Evolutionary conservation across 2,329 filamentous ascomycete genomes (phyloP).

Genomic region (Diaporthe capsici): DNA sequence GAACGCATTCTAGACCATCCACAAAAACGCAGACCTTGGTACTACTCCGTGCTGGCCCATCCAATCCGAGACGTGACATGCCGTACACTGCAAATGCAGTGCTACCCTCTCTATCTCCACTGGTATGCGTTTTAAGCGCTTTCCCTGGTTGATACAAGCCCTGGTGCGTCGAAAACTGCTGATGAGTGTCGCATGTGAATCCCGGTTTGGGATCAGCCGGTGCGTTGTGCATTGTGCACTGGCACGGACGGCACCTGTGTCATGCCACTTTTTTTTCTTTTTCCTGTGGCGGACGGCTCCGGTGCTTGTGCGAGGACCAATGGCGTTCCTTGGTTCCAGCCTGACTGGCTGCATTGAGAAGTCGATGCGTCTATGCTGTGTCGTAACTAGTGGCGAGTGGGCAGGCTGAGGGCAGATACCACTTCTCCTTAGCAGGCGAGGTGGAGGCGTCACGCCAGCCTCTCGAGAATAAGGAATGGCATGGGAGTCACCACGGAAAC

Average conservation of each 20-base stretch:
- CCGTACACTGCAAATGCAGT: neutral
- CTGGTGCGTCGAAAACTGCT: conserved; percentile 21
- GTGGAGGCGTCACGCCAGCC: neutral
- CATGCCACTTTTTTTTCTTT: conserved; percentile 19
- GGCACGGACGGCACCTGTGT: conserved; percentile 19
- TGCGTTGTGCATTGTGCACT: conserved; percentile 11
- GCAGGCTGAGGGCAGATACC: neutral
- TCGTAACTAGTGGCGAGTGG: neutral
- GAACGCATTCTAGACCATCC: conserved; percentile 28
- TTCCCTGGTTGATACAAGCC: neutral
- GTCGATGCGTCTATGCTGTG: neutral
- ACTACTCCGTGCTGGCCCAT: neutral
- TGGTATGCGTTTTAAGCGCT: neutral
- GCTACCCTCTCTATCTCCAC: conserved; percentile 3
- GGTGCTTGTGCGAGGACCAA: conserved; percentile 3
- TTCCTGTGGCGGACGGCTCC: conserved; percentile 10
- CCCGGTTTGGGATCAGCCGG: conserved; percentile 2
- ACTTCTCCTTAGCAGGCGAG: neutral
- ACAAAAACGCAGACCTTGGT: neutral
- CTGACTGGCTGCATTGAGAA: neutral
- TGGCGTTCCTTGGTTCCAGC: neutral
- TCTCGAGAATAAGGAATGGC: neutral
- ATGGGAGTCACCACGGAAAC: no score
- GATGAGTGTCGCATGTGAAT: conserved; percentile 23
- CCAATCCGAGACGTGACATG: conserved; percentile 12